Conservation (phyloP, 768 basidiomycete species). For the Tylopilus plumbeoviolaceoides region DNA sequence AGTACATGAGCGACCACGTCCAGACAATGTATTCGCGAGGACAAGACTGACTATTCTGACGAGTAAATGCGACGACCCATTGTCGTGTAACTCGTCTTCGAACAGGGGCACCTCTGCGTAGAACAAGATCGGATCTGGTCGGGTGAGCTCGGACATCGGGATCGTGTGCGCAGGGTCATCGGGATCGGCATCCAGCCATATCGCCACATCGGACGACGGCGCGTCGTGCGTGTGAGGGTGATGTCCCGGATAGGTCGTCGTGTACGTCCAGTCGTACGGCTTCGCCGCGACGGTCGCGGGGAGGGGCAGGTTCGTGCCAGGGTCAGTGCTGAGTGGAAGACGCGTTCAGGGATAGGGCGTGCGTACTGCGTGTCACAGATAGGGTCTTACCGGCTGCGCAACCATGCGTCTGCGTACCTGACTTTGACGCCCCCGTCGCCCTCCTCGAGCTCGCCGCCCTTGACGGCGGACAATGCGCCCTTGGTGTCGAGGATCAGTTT, state of each 20-base stretch:
- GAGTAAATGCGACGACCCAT: slow-evolving; percentile 81
- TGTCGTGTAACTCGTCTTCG: slow-evolving; percentile 97
- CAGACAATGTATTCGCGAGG: background rate
- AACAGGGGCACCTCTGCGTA: slow-evolving; percentile 94
- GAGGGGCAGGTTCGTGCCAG: slow-evolving; percentile 59
- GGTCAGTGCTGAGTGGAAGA: slow-evolving; percentile 53
- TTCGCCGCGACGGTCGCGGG: slow-evolving; percentile 74
- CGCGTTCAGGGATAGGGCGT: slow-evolving; percentile 20
- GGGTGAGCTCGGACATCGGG: slow-evolving; percentile 78
- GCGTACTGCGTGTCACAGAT: background rate
- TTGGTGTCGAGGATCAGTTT: slow-evolving; percentile 61
- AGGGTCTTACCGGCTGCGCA: slow-evolving; percentile 67
- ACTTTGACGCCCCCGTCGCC: slow-evolving; percentile 95
- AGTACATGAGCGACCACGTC: background rate
- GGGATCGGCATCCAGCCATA: slow-evolving; percentile 56
- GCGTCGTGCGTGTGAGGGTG: background rate
- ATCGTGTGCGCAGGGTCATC: slow-evolving; percentile 60
- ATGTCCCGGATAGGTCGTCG: slow-evolving; percentile 79
- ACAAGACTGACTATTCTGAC: slow-evolving; percentile 74
- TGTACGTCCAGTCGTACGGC: slow-evolving; percentile 98
- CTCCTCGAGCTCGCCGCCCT: slow-evolving; percentile 64
- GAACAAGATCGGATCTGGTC: slow-evolving; percentile 95
- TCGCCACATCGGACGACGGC: slow-evolving; percentile 15
- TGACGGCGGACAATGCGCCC: slow-evolving; percentile 68
- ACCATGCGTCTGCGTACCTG: slow-evolving; percentile 92